Percentiles rank a stretch among this genome's conserved stretches.
These are phyloP conservation scores for Boehmeria nivea DNA, from an alignment of 306 rosid species.

Conservation along the genomic window DNA sequence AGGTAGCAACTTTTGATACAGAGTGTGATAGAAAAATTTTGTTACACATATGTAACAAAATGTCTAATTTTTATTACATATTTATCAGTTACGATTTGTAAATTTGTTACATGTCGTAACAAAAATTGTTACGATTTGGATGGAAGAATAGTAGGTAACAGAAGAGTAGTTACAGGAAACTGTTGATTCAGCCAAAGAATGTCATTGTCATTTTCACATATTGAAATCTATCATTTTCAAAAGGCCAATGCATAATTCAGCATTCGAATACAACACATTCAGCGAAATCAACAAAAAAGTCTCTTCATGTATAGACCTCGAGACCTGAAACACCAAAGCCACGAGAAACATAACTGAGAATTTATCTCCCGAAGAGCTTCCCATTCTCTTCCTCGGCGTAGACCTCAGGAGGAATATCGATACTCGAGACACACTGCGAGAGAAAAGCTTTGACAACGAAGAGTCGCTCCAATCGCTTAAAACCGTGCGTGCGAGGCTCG, in stretches of 20 bases:
- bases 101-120: too few relatives aligned
- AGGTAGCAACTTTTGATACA: too few relatives aligned
- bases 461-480: conserved; percentile 17
- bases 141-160: too few relatives aligned
- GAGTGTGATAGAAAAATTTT: too few relatives aligned
- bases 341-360: conserved; percentile 31
- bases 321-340: conserved; percentile 34
- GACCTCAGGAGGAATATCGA: conserved; percentile 56
- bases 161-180: too few relatives aligned
- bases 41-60: too few relatives aligned
- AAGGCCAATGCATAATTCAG: conserved; percentile 71
- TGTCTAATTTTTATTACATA: too few relatives aligned
- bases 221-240: too few relatives aligned
- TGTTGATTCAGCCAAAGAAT: too few relatives aligned
- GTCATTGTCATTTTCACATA: too few relatives aligned
- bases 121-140: too few relatives aligned
- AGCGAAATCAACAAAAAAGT: conserved; percentile 74
- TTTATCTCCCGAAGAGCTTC: conserved; percentile 24
- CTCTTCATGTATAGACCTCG: conserved; percentile 89
- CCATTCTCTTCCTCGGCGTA: conserved; percentile 30
- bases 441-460: conserved; percentile 43
- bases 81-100: too few relatives aligned
- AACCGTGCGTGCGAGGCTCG: conserved; percentile 52
- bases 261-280: conserved; percentile 70
- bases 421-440: conserved; percentile 53